Evolutionary conservation across 2,329 filamentous ascomycete genomes (phyloP).

Genomic region (Aspergillus candidus): DNA sequence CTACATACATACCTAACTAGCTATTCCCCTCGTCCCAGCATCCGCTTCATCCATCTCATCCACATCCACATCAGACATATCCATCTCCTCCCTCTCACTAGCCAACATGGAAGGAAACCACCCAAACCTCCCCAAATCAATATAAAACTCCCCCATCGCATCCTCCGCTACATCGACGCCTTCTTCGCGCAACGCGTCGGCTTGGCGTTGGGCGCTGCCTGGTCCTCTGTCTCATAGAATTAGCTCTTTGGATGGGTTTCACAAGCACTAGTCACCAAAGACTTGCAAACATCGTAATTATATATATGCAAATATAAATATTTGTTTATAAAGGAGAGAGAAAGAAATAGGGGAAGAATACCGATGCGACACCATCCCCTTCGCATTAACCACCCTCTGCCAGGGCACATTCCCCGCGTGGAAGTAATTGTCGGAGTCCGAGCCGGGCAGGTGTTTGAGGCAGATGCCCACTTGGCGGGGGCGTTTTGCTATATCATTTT

Average conservation of each 20-base stretch:
- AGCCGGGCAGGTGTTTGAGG: conserved; percentile 72
- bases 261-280: conserved; percentile 2
- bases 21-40: conserved; percentile 9
- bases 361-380: conserved; percentile 80
- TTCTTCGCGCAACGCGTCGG: conserved; percentile 35
- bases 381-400: conserved; percentile 88
- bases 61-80: conserved; percentile 3
- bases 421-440: conserved; percentile 48
- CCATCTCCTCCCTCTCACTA: conserved; percentile 30
- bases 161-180: conserved; percentile 38
- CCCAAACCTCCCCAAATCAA: conserved; percentile 40
- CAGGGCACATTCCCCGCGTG: conserved; percentile 79
- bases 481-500: conserved; percentile 51
- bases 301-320: too few species aligned
- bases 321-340: background rate
- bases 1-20: conserved; percentile 5
- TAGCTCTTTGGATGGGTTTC: too few species aligned
- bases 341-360: conserved; percentile 33
- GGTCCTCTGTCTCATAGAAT: conserved; percentile 27
- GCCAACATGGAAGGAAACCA: conserved; percentile 48
- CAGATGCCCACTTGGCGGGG: conserved; percentile 83
- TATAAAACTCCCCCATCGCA: conserved; percentile 39
- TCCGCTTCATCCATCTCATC: conserved; percentile 9
- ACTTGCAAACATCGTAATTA: background rate
- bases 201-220: conserved; percentile 40